phyloP scores from a whole-genome alignment of 2,329 filamentous ascomycete species.

The Ophiocordyceps camponoti-leonardi region DNA sequence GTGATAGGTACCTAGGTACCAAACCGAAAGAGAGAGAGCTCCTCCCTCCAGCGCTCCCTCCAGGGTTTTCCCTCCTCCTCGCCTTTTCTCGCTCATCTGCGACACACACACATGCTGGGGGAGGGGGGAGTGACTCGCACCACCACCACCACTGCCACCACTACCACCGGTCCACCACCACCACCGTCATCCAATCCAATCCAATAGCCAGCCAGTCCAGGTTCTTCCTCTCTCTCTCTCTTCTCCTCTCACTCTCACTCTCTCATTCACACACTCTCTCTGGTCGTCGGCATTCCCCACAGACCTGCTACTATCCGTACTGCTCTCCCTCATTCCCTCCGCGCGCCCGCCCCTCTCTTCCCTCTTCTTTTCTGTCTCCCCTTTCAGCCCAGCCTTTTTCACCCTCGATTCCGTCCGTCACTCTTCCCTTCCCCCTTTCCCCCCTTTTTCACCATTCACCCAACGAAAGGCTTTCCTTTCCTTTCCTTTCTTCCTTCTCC shows the following conservation, averaged over 20 bases:
- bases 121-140: neutral
- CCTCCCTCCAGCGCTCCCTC: neutral
- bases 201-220: no score
- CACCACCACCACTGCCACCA: neutral
- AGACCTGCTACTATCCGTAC: neutral
- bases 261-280: no score
- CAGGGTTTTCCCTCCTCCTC: neutral
- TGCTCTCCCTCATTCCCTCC: no score
- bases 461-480: neutral
- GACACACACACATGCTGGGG: neutral
- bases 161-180: no score
- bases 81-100: neutral
- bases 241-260: no score
- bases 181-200: no score
- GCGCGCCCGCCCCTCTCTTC: no score
- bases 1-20: no score
- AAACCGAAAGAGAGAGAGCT: no score
- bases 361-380: neutral
- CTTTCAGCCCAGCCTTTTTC: neutral
- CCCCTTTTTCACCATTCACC: neutral
- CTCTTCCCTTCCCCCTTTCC: neutral
- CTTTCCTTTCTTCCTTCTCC: neutral
- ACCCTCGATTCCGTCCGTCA: neutral
- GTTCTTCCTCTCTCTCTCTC: no score
- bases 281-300: neutral